Evolutionary conservation across 202 grass and related monocot genomes (phyloP), one percentile per base, ranked within the genome.

Genomic region (Dendrocalamus latiflorus): DNA sequence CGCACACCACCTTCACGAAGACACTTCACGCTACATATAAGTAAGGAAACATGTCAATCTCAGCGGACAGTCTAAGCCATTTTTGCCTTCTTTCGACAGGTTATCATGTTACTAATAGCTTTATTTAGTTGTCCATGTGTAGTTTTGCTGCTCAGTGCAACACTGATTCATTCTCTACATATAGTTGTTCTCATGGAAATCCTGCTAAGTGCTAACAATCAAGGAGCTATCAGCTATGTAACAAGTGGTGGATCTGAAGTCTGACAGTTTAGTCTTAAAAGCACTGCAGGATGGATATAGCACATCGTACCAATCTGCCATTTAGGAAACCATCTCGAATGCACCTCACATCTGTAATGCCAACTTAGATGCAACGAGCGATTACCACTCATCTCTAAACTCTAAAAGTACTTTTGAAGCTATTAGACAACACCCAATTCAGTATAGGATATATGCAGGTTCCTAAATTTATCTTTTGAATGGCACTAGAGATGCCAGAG

Each of bases 21-120:
- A 59, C 96, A 99, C 88, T 92, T 99, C 34, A 99, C 86, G 34
- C 96, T 99, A 89, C 58, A 61, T 73, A 20, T 5, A 88, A 42
- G 48, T 7, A 69, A 79, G 18, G 44, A 75, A 74, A 4, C 8
- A 85, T 37, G 54, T 63, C 5, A 86, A 74, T 76, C 62, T 79
- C 44, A 88, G 56, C 25, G 55, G 56, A 72, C 14, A 79, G 13
- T 17, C 0, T 1, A 21, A 68, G 26, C 33, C 2, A 6, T 21
- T 62, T n/a, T 38, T 43, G 30, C 8, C 68, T 64, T 82, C 9
- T 15, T 82, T 65, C 15, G 1, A 63, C 20, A 47, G 4, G 34
- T 1, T 50, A 54, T 54, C 39, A 80, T n/a, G 8, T 58, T 56
- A 26, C 5, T 38, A 21, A 30, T 63, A 76, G 25, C 6, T 45